phyloP scores from a whole-genome alignment of 495 filamentous ascomycete species.

The Penicillium maclennaniae region DNA sequence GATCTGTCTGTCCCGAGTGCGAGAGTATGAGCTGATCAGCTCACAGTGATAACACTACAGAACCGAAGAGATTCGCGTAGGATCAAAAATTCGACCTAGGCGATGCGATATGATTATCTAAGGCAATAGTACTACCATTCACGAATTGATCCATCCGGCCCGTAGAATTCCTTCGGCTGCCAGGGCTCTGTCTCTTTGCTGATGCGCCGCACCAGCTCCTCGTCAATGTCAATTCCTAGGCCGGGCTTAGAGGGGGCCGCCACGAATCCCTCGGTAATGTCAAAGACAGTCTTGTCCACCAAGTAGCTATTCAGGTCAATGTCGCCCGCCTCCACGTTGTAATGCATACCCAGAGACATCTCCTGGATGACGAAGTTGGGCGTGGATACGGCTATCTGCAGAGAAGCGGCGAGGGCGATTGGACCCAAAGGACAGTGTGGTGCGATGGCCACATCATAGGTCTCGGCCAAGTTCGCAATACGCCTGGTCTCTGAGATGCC shows the following conservation, averaged over 20 bases:
- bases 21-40: no score
- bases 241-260: conserved; percentile 57
- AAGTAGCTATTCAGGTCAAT: conserved; percentile 67
- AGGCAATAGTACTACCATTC: conserved; percentile 62
- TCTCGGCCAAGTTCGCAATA: conserved; percentile 71
- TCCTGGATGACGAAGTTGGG: conserved; percentile 80
- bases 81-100: no score
- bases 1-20: neutral
- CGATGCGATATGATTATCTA: no score
- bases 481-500: conserved; percentile 70
- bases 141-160: conserved; percentile 66
- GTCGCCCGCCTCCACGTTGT: conserved; percentile 61
- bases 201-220: conserved; percentile 56
- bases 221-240: conserved; percentile 74
- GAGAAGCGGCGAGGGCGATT: conserved; percentile 68
- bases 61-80: no score
- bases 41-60: no score
- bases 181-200: conserved; percentile 53
- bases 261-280: conserved; percentile 67
- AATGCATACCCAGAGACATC: conserved; percentile 80
- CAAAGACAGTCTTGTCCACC: conserved; percentile 60
- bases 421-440: conserved; percentile 78
- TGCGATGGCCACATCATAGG: conserved; percentile 75
- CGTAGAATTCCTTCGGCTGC: conserved; percentile 61
- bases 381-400: conserved; percentile 63